Percentiles rank a stretch among this genome's conserved stretches.
Conservation (phyloP, 805 yeast genomes). For the Saturnispora kantuleensis region DNA sequence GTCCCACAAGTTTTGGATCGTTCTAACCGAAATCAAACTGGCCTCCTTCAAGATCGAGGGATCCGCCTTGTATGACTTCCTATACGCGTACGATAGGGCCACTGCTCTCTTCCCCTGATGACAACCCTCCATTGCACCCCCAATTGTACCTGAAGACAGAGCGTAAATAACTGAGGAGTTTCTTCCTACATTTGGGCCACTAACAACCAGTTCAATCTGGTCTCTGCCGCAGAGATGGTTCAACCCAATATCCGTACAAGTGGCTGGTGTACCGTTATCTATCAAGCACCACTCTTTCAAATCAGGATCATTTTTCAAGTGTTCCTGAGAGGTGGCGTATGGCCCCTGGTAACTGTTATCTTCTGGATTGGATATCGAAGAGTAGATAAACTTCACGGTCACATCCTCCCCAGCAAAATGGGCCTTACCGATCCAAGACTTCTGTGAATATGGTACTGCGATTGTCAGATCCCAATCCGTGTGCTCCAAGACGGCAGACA, state of each 20-base stretch:
- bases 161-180: conserved; percentile 85
- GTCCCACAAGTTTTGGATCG: conserved; percentile 47
- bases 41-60: conserved; percentile 50
- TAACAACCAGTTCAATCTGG: conserved; percentile 74
- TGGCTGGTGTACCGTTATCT: conserved; percentile 87
- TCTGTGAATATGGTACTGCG: conserved; percentile 74
- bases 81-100: conserved; percentile 83
- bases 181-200: conserved; percentile 95
- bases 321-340: conserved; percentile 39
- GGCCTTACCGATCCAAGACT: conserved; percentile 98
- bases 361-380: conserved; percentile 33
- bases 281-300: conserved; percentile 76
- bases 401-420: conserved; percentile 75
- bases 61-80: conserved; percentile 37
- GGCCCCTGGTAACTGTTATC: conserved; percentile 62
- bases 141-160: conserved; percentile 88
- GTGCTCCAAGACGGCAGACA: conserved; percentile 48
- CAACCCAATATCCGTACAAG: conserved; percentile 85
- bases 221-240: conserved; percentile 50
- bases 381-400: conserved; percentile 54
- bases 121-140: conserved; percentile 93
- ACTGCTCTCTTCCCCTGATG: conserved; percentile 60
- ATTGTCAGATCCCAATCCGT: conserved; percentile 84
- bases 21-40: conserved; percentile 51
- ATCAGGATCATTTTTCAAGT: conserved; percentile 28